Evolutionary conservation across 2,329 filamentous ascomycete species (phyloP), one percentile per base, ranked within the genome.

Genomic region (Xylaria sp.): DNA sequence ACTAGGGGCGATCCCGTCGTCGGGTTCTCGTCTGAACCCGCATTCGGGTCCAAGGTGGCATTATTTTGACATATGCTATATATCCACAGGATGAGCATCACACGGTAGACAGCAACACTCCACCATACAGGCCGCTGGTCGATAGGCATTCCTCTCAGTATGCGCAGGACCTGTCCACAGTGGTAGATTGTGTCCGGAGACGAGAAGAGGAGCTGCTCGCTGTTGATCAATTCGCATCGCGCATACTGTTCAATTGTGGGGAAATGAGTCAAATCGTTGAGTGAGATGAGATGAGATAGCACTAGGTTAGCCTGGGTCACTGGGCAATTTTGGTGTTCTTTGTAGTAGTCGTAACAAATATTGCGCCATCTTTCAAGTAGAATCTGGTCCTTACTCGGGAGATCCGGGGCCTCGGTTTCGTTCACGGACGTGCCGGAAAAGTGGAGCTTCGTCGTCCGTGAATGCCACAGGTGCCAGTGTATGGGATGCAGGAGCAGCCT

Each of bases 91-190:
- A 89, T 85, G 64, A 91, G 80, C 4, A 84, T 84, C 1, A 85
- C 89, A n/a, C 91, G 87, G 76, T 93, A 92, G 46, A 92, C 81
- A 3, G 89, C 90, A 1, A 85, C 86, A n/a, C 88, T 82, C 90
- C 90, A 93, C 90, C 90, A 93, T 43, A 85, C 86, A 6, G 90
- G 90, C 25, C 89, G 85, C 3, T 86, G 82, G 57, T 88, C 85
- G 34, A 81, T 80, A 2, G 87, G 84, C 85, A 92, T 91, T 15
- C 81, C 80, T 7, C 86, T 82, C 45, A 92, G 78, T 12, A 91
- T 82, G 3, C 88, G 84, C 50, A 91, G 80, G 3, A 92, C 85
- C 78, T 93, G 90, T 0, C 90, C 90, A 69, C 87, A 89, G 76
- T 92, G 90, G 77, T 89, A 89, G 58, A 90, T 80, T 23, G 89